A percentile compares a stretch with the other conserved stretches of the same genome.
Conservation (phyloP, 2,329 filamentous ascomycete genomes). For the Talaromyces atroroseus region DNA sequence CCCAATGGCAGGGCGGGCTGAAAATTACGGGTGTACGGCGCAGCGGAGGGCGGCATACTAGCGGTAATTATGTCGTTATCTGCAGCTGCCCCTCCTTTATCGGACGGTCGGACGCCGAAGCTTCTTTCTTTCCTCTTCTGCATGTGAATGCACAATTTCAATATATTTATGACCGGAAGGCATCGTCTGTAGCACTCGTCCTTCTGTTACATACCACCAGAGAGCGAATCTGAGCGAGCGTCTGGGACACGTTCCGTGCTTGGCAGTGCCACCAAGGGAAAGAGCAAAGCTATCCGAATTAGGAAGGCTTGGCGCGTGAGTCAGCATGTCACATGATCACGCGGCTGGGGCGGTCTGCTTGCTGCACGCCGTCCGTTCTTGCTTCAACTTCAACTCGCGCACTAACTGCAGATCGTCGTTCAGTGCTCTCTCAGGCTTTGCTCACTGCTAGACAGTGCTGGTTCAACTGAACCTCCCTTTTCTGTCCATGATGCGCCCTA, state of each 20-base stretch:
- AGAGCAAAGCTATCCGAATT: not conserved
- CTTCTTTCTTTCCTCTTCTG: not conserved
- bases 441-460: conserved; percentile 10
- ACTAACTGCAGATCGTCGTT: not conserved
- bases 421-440: not conserved
- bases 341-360: too few species aligned
- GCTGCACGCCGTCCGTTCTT: too few species aligned
- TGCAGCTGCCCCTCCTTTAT: conserved; percentile 8
- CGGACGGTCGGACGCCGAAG: conserved; percentile 7
- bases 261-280: too few species aligned
- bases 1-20: not conserved
- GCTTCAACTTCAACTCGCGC: too few species aligned
- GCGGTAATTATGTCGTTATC: conserved; percentile 8
- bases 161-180: too few species aligned
- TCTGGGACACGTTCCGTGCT: not conserved
- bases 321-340: not conserved
- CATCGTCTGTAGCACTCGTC: too few species aligned
- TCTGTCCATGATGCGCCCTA: conserved; percentile 14
- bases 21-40: not conserved
- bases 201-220: not conserved
- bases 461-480: conserved; percentile 14
- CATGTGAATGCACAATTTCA: too few species aligned
- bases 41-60: not conserved
- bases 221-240: conserved; percentile 3
- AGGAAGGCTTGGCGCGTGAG: not conserved